Percentiles rank a stretch among this genome's conserved stretches.
These are phyloP conservation scores for Mycena crocata DNA, from an alignment of 768 basidiomycete species.

Conservation along the genomic window DNA sequence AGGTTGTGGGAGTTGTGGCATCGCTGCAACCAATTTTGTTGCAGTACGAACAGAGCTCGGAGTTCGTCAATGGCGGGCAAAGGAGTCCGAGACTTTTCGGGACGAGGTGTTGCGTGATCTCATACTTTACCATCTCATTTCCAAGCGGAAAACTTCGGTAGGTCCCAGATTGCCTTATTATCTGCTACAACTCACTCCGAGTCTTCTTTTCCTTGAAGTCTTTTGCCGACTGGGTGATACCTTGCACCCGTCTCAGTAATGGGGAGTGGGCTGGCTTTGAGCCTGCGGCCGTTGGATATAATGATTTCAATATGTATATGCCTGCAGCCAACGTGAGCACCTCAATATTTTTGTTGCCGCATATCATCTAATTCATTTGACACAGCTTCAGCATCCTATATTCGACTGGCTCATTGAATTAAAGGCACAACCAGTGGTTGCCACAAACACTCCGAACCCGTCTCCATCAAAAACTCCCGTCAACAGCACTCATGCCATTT, in stretches of 20 bases:
- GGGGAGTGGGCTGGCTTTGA: background rate
- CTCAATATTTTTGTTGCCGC: background rate
- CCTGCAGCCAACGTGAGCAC: background rate
- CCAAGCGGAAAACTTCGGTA: background rate
- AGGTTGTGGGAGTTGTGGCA: background rate
- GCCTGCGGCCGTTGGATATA: background rate
- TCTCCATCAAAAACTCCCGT: background rate
- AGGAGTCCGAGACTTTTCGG: background rate
- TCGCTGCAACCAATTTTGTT: background rate
- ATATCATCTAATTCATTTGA: background rate
- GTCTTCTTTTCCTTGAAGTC: background rate
- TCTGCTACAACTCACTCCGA: too few relatives aligned
- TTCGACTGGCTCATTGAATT: background rate
- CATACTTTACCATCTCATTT: slow-evolving; percentile 2
- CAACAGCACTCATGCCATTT: too few relatives aligned
- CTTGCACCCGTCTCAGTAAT: background rate
- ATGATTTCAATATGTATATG: slow-evolving; percentile 9
- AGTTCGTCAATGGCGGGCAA: background rate
- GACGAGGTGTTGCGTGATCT: background rate
- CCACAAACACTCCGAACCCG: background rate
- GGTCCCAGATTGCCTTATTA: background rate
- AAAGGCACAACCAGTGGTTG: background rate
- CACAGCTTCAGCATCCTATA: background rate
- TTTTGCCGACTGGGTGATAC: background rate
- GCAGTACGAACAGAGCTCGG: background rate